Evolutionary conservation across 2,329 filamentous ascomycete species (phyloP).

Genomic region (Phialocephala subalpina): DNA sequence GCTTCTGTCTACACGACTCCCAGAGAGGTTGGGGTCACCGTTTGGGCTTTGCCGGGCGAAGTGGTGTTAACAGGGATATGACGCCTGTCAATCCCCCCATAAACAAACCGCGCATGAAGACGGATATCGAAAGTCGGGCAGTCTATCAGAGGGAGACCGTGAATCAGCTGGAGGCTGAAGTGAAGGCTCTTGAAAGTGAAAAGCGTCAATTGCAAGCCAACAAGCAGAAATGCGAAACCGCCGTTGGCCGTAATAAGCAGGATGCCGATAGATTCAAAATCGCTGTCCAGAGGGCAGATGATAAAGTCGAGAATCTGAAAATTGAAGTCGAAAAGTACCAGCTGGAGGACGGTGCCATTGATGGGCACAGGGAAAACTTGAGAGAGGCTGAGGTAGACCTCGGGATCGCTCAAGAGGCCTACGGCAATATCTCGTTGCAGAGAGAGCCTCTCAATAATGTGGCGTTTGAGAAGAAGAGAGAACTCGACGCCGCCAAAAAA

Average conservation of each 20-base stretch:
- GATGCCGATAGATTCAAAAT: slow-evolving; percentile 58
- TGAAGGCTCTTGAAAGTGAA: slow-evolving; percentile 53
- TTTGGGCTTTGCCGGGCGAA: slow-evolving; percentile 57
- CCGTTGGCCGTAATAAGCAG: slow-evolving; percentile 57
- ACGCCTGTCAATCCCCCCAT: slow-evolving; percentile 52
- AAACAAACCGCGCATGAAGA: slow-evolving; percentile 75
- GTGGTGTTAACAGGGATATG: slow-evolving; percentile 50
- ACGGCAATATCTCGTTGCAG: slow-evolving; percentile 57
- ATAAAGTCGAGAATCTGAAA: slow-evolving; percentile 59
- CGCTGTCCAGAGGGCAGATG: slow-evolving; percentile 65
- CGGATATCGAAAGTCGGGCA: slow-evolving; percentile 75
- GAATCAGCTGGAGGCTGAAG: slow-evolving; percentile 62
- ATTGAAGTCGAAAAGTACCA: slow-evolving; percentile 72
- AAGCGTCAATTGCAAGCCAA: slow-evolving; percentile 50
- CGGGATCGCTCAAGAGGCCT: slow-evolving; percentile 61
- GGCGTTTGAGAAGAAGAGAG: slow-evolving; percentile 45
- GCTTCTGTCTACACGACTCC: slow-evolving; percentile 72
- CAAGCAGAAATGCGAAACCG: slow-evolving; percentile 56
- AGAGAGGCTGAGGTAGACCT: slow-evolving; percentile 55
- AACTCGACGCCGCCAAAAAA: slow-evolving; percentile 49
- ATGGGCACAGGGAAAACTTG: slow-evolving; percentile 65
- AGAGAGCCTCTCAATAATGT: slow-evolving; percentile 57
- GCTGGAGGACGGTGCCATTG: slow-evolving; percentile 72
- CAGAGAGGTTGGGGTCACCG: slow-evolving; percentile 66
- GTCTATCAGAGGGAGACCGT: slow-evolving; percentile 57